Percentiles rank a stretch among this genome's conserved stretches.
phyloP scores from a whole-genome alignment of 2,329 filamentous ascomycete species.

The Diaporthe humulicola region DNA sequence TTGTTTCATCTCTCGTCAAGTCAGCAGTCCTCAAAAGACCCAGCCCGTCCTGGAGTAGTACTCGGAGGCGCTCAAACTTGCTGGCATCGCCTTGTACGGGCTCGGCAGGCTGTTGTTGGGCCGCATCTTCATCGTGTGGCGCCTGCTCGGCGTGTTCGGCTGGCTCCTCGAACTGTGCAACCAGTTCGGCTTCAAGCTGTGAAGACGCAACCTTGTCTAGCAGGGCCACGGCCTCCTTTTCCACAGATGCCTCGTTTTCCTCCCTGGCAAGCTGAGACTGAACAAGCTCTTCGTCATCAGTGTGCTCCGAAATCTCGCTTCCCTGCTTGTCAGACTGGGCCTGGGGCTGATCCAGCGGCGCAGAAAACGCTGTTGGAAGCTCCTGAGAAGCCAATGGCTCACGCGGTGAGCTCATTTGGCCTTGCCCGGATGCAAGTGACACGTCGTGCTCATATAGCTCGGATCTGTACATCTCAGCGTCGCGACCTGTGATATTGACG shows the following conservation, averaged over 20 bases:
- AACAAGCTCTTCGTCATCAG: constrained; percentile 37
- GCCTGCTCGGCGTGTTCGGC: constrained; percentile 15
- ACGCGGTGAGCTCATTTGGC: background rate
- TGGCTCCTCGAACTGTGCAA: constrained; percentile 27
- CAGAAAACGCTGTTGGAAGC: background rate
- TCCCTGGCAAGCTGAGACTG: constrained; percentile 40
- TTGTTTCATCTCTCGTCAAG: constrained; percentile 75
- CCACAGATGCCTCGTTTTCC: constrained; percentile 26
- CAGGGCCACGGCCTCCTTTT: constrained; percentile 18
- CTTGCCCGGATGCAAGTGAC: background rate
- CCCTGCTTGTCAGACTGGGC: background rate
- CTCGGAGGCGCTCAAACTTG: constrained; percentile 64
- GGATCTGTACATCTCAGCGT: background rate
- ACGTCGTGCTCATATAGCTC: constrained; percentile 9
- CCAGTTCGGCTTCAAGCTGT: constrained; percentile 16
- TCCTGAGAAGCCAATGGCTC: constrained; percentile 13
- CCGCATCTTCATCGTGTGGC: background rate
- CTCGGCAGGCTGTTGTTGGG: background rate
- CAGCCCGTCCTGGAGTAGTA: constrained; percentile 68
- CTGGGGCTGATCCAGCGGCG: background rate
- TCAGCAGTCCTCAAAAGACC: constrained; percentile 69
- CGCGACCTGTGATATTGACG: background rate
- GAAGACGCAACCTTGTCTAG: background rate
- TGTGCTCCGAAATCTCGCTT: constrained; percentile 5
- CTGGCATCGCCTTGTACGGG: constrained; percentile 34